Base-by-base conservation (phyloP, 306 rosid species). In the Citrullus amarus region DNA sequence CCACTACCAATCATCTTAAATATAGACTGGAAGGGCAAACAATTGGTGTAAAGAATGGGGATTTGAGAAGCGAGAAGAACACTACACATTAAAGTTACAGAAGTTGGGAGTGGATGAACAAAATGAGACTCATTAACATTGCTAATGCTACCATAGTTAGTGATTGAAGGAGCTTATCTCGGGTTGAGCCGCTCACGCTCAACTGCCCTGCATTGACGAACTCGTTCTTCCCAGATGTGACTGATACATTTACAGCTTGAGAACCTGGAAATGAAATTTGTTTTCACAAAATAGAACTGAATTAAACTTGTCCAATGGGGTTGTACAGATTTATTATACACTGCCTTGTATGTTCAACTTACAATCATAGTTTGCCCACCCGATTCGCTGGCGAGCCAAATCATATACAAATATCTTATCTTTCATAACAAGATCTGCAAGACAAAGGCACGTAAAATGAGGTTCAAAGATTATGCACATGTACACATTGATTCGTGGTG, bases 281-380 rank as follows among this genome's bases (percentile, higher is more conserved):
- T 22, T 58, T 18, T 78, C 22, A 50, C 22, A 8, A 62, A 39
- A 32, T 43, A 4, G 12, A 48, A 16, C 57, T 30, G 4, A 12
- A 4, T 78, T 66, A 32, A 32, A 34, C 50, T 69, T 6, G 77
- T 71, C 48, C 22, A 1, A 71, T 71, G 65, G 60, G 38, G 6
- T 28, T 41, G 75, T 28, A 46, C 28, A 14, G 18, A 11, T 28
- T 66, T 62, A 62, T 63, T 61, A 50, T 78, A 1, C 61, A 43
- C 8, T 20, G 72, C 25, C 41, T 46, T 0, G 32, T 60, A 9
- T 20, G 39, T 61, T 6, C 41, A 84, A 88, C 97, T 90, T 88
- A 94, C 96, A 94, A 50, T 94, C 96, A 18, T 92, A 92, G 86
- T 86, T 87, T 15, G 95, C 79, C 97, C 97, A 94, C 78, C 98